Conservation (phyloP, 1,139 yeast genomes). For the Saccharomyces uvarum region DNA sequence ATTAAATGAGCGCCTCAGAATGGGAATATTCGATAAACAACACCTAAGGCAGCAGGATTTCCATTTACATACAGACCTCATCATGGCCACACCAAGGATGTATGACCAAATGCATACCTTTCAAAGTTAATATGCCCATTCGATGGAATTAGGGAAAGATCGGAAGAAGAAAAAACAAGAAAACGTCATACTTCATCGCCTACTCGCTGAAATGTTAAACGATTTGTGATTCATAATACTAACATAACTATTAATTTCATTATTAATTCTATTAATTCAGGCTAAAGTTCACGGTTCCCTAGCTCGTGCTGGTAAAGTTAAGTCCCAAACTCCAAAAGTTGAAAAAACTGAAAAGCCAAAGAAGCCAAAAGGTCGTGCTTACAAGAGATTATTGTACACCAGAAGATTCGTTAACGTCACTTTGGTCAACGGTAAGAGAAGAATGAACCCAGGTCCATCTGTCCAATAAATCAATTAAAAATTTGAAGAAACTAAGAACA, state of each 20-base stretch:
- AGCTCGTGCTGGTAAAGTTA: conserved; percentile 99
- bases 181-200: not conserved
- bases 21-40: too few relatives aligned
- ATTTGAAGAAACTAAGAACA: not conserved
- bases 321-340: conserved; percentile 95
- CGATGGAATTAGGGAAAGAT: not conserved
- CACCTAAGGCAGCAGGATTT: too few relatives aligned
- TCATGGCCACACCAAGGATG: not conserved
- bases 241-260: not conserved
- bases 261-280: conserved; percentile 31
- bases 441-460: conserved; percentile 88
- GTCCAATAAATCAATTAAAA: conserved; percentile 1
- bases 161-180: not conserved
- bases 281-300: conserved; percentile 99
- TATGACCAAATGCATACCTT: too few relatives aligned
- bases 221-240: not conserved
- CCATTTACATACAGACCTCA: not conserved
- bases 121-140: not conserved
- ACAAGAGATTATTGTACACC: conserved; percentile 97
- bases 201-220: not conserved
- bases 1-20: not conserved
- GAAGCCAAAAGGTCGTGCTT: conserved; percentile 79
- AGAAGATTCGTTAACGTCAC: conserved; percentile 98
- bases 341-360: conserved; percentile 82
- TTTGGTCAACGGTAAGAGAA: conserved; percentile 97